Percentiles rank a stretch among this genome's conserved stretches.
Evolutionary conservation across 2,329 filamentous ascomycete genomes (phyloP).

Genomic region (Fusarium sp.): DNA sequence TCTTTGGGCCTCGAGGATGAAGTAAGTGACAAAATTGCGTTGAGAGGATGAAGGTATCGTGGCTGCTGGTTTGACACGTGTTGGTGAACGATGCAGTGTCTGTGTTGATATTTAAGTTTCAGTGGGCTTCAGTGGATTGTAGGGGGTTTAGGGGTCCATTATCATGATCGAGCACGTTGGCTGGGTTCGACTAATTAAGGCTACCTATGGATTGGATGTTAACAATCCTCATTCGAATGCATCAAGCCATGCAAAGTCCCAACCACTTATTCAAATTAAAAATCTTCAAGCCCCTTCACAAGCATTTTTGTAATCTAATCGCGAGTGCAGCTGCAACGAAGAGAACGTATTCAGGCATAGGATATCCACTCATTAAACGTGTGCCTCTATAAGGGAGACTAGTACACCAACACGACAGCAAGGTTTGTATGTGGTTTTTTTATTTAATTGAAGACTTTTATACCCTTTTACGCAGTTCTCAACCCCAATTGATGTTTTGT

Average conservation of each 20-base stretch:
- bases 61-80: constrained; percentile 27
- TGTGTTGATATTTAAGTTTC: constrained; percentile 3
- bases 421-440: neutral
- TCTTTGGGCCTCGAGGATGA: neutral
- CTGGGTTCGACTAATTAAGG: neutral
- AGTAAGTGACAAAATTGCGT: neutral
- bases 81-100: constrained; percentile 5
- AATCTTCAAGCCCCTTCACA: neutral
- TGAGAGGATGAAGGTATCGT: neutral
- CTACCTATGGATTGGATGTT: neutral
- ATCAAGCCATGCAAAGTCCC: neutral
- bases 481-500: constrained; percentile 15
- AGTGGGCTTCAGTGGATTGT: constrained; percentile 18
- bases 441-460: constrained; percentile 22
- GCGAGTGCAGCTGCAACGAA: neutral
- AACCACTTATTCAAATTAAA: neutral
- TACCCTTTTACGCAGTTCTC: constrained; percentile 18
- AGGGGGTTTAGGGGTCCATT: neutral
- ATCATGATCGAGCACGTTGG: neutral
- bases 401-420: neutral
- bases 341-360: neutral
- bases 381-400: neutral
- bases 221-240: neutral
- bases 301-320: neutral
- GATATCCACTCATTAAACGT: neutral